Base-by-base conservation (phyloP, 768 basidiomycete species). In the Boletus pseudopeckii region DNA sequence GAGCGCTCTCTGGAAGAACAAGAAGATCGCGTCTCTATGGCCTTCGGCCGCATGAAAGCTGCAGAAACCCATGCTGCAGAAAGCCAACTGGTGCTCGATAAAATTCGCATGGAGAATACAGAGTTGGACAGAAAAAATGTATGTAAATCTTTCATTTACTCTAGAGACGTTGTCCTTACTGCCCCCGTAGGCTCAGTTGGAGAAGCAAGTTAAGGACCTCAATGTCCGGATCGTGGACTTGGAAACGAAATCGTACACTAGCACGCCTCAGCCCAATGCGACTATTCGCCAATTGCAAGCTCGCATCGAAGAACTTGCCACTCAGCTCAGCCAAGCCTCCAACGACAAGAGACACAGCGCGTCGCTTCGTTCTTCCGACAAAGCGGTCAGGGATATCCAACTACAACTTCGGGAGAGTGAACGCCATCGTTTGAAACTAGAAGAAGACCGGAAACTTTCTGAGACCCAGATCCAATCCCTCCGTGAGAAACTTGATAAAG, bases 151-250 rank as follows among this genome's bases (percentile, higher is more conserved):
- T 18, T 38, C 20, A 32, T 18, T 26, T 42, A 36, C 20, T 39
- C 8, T 10, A n/a, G 47, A 28, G 24, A 26, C 24, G 24, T 22
- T 36, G 17, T 37, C 26, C 47, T 58, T 28, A 59, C 41, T 38
- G 5, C 5, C 2, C 11, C 26, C 15, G 30, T 54, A 94, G 92
- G 89, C 88, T 11, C 82, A 78, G 57, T 75, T 94, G 17, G 90
- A 93, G 74, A 92, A 90, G 64, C 87, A 90, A 64, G 77, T 88
- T 64, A 92, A 91, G 64, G 92, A 92, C 48, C 72, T 92, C 32
- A 90, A 91, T 56, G 80, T 90, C 39, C 86, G 85, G 38, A 83
- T 93, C 51, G 83, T 90, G 9, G 91, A 92, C 63, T 76, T 92
- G 17, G 90, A 91, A 68, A 89, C 90, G 1, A 87, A 77, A 63